phyloP scores from a whole-genome alignment of 441 rosid species.

The Francoa sonchifolia region DNA sequence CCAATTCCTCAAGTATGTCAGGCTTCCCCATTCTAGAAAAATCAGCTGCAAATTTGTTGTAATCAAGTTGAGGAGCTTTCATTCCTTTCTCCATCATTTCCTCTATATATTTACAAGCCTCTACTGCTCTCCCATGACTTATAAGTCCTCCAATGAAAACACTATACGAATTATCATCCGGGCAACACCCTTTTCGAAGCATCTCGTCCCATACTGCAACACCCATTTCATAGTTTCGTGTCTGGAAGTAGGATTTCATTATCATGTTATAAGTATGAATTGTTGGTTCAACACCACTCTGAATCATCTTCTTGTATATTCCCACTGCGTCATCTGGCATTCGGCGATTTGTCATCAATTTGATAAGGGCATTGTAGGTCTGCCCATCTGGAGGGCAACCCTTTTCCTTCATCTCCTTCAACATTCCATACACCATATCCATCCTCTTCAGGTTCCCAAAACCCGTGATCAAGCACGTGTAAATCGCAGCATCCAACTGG shows the following conservation, averaged over 20 bases:
- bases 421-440: constrained; percentile 46
- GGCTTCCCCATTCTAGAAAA: constrained; percentile 55
- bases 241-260: constrained; percentile 63
- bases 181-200: constrained; percentile 49
- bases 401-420: constrained; percentile 69
- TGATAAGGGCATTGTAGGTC: constrained; percentile 67
- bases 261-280: constrained; percentile 74
- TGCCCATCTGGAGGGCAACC: constrained; percentile 57
- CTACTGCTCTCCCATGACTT: constrained; percentile 42
- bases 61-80: constrained; percentile 79
- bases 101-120: constrained; percentile 60
- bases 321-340: constrained; percentile 53
- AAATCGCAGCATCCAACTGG: constrained; percentile 51
- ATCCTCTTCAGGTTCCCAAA: constrained; percentile 56
- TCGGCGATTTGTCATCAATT: constrained; percentile 45
- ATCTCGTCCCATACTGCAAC: constrained; percentile 67
- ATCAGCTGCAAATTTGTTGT: constrained; percentile 66
- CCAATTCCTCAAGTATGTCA: constrained; percentile 54
- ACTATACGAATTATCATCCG: constrained; percentile 65
- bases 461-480: constrained; percentile 72
- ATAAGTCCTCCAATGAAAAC: constrained; percentile 48
- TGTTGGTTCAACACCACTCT: constrained; percentile 44
- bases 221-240: constrained; percentile 51
- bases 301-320: constrained; percentile 57
- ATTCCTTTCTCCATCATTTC: constrained; percentile 84